These are phyloP conservation scores for Parathielavia hyrcaniae DNA, from an alignment of 495 filamentous ascomycete species.

Conservation along the genomic window DNA sequence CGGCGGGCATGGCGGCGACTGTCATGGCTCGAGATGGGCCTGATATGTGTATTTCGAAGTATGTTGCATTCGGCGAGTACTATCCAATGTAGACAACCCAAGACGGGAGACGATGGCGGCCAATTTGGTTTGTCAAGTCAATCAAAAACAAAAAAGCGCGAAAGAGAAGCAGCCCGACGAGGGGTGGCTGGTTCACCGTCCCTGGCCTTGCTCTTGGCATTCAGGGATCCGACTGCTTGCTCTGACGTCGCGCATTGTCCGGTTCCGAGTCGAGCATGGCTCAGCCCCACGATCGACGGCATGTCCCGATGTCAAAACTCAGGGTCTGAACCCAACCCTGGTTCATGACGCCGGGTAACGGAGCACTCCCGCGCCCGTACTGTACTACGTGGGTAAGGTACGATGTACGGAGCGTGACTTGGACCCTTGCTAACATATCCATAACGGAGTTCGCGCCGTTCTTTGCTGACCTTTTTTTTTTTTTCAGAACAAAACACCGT, in stretches of 20 bases:
- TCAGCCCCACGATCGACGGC: conserved; percentile 16
- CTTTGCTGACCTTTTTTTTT: no score
- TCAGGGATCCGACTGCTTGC: not conserved
- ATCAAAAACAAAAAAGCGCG: conserved; percentile 1
- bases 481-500: no score
- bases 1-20: conserved; percentile 9
- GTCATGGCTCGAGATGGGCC: conserved; percentile 1
- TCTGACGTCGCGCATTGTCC: conserved; percentile 15
- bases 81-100: not conserved
- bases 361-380: no score
- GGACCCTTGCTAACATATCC: no score
- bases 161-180: not conserved
- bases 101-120: not conserved
- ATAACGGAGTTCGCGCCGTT: no score
- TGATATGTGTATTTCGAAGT: not conserved
- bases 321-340: no score
- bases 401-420: no score
- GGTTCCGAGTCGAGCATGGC: conserved; percentile 4
- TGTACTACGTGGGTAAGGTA: no score
- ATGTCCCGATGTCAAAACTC: conserved; percentile 9
- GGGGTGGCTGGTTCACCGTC: conserved; percentile 1
- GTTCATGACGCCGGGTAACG: no score
- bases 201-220: conserved; percentile 5
- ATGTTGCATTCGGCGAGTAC: not conserved
- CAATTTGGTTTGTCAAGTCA: not conserved